These are phyloP conservation scores for Thielaviopsis musarum DNA, from an alignment of 2,329 filamentous ascomycete genomes.

Conservation along the genomic window DNA sequence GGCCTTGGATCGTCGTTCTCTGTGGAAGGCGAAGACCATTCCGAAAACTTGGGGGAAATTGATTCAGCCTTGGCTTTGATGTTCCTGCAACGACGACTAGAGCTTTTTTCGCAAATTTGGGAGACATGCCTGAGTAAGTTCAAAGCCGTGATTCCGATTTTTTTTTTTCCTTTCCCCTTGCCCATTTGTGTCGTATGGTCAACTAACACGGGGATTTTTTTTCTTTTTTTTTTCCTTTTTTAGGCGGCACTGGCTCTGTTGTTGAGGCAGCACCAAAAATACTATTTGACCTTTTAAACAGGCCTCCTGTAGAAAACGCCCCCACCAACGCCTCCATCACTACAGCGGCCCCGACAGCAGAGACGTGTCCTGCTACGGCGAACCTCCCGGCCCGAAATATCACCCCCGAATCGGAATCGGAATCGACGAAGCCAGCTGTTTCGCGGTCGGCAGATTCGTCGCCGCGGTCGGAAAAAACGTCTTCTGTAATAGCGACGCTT, in stretches of 20 bases:
- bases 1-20: neutral
- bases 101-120: neutral
- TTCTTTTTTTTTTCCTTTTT: neutral
- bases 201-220: neutral
- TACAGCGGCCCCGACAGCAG: neutral
- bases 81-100: neutral
- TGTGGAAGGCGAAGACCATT: neutral
- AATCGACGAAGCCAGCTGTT: too few relatives aligned
- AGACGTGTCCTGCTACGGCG: neutral
- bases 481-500: neutral
- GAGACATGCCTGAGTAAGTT: neutral
- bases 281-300: neutral
- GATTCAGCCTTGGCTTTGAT: neutral
- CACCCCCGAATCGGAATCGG: neutral
- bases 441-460: neutral
- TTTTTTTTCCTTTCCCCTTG: neutral
- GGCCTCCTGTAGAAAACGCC: neutral
- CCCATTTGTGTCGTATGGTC: neutral
- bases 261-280: slow-evolving; percentile 1
- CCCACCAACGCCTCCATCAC: neutral
- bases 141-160: too few relatives aligned
- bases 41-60: neutral
- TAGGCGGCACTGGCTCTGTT: neutral
- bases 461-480: neutral
- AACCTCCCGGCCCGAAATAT: neutral